Percentiles rank a stretch among this genome's conserved stretches.
phyloP scores from a whole-genome alignment of 2,329 filamentous ascomycete genomes.

The Atkinsonella texensis region DNA sequence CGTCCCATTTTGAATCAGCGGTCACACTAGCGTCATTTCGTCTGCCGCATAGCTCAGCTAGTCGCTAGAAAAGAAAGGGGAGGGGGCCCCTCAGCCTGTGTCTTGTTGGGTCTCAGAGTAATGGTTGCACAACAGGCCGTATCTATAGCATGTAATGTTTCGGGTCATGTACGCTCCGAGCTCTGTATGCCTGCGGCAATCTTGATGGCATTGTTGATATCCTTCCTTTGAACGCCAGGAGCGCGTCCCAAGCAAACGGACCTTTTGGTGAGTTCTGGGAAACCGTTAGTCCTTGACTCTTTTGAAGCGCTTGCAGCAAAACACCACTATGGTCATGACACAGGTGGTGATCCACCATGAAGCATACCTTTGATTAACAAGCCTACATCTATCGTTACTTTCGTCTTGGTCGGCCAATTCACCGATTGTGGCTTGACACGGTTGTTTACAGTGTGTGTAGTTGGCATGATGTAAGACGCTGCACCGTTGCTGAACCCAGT shows the following conservation, averaged over 20 bases:
- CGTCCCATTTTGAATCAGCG: too few species aligned
- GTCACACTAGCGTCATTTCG: too few species aligned
- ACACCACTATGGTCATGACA: background rate
- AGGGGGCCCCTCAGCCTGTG: too few species aligned
- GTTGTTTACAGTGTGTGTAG: background rate
- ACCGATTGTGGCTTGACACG: conserved; percentile 8
- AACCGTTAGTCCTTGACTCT: background rate
- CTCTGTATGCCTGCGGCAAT: conserved; percentile 12
- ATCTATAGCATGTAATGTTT: too few species aligned
- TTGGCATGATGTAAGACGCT: conserved; percentile 3
- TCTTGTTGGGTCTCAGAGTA: too few species aligned
- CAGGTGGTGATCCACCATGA: background rate
- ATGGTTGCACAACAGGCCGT: too few species aligned
- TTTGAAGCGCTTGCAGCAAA: background rate
- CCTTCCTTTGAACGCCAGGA: conserved; percentile 26
- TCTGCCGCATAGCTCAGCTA: too few species aligned
- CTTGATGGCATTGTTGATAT: conserved; percentile 23
- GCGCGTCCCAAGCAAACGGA: conserved; percentile 28
- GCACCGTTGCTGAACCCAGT: background rate
- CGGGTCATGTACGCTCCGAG: too few species aligned
- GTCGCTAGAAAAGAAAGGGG: too few species aligned
- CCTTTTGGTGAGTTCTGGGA: conserved; percentile 21
- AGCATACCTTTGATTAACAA: conserved; percentile 21
- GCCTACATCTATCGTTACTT: conserved; percentile 23
- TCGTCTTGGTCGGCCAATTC: conserved; percentile 16